phyloP scores from a whole-genome alignment of 129 eudicot genomes.

The Sambucus nigra region DNA sequence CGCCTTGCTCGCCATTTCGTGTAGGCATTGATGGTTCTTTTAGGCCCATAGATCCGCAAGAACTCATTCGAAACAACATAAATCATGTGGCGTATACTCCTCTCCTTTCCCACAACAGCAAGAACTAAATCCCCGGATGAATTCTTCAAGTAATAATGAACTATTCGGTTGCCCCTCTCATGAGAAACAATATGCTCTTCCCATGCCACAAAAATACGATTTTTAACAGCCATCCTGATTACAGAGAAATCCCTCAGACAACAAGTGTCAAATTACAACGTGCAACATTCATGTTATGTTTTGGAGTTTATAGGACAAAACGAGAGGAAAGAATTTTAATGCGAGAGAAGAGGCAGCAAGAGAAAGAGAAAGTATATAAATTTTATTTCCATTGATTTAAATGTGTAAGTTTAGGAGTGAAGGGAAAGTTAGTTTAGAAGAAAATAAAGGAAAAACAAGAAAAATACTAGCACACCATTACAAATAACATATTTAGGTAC shows the following conservation, averaged over 20 bases:
- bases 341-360: no score
- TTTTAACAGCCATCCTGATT: constrained; percentile 21
- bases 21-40: background rate
- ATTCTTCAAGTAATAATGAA: constrained; percentile 26
- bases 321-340: no score
- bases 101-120: constrained; percentile 40
- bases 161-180: constrained; percentile 26
- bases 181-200: constrained; percentile 25
- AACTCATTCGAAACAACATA: constrained; percentile 30
- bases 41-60: constrained; percentile 23
- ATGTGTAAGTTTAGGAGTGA: no score
- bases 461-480: no score
- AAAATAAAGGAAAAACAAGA: no score
- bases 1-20: constrained; percentile 26
- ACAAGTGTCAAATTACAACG: background rate
- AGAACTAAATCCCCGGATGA: constrained; percentile 22
- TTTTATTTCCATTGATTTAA: no score
- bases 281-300: no score
- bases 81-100: constrained; percentile 31
- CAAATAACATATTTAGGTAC: no score
- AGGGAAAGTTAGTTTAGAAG: no score
- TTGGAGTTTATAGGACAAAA: no score
- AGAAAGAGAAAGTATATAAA: no score
- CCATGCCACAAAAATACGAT: constrained; percentile 23
- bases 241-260: background rate